Evolutionary conservation across 2,329 filamentous ascomycete genomes (phyloP), one percentile per base, ranked within the genome.

Genomic region (Trichoderma breve): DNA sequence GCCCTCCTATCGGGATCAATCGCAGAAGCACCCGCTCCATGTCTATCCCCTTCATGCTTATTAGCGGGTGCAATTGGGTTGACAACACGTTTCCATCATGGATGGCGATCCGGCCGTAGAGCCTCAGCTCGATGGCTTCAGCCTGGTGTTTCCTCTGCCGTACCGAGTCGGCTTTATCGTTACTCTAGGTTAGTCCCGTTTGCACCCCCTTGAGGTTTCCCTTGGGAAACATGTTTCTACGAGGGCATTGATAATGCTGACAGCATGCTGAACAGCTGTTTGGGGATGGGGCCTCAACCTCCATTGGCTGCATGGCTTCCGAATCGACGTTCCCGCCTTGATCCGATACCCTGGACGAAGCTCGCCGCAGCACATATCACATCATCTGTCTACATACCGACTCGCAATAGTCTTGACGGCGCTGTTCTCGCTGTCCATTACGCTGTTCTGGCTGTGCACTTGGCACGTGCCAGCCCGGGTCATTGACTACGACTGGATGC

Each of bases 251-350:
- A 55, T 55, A n/a, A 60, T 32, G 58, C 55, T 55, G 55, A 70
- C 58, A n/a, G 24, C 24, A 24, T 28, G 15, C n/a, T 26, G n/a
- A 21, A 73, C 75, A 97, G 94, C 93, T 76, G 91, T 97, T 78
- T 98, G 95, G 95, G 94, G 93, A 80, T 99, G 95, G 94, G 94
- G 92, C 75, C 82, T 92, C 76, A 98, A 98, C 84, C 89, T 98
- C 53, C 94, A 98, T 80, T 95, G 93, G 83, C 90, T 98, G 73
- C 87, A 91, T 77, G 83, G 89, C 72, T 86, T 90, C 78, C 92
- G 92, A 80, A 97, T 99, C 84, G 94, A 98, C 82, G 93, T 97
- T 70, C 93, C 94, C 24, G 86, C 90, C 36, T 87, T 98, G 72
- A 93, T 98, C 77, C 91, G 93, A 81, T 98, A 98, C 81, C 94